Conservation (phyloP, 169 alveolate species). For the Plasmodium malariae region DNA sequence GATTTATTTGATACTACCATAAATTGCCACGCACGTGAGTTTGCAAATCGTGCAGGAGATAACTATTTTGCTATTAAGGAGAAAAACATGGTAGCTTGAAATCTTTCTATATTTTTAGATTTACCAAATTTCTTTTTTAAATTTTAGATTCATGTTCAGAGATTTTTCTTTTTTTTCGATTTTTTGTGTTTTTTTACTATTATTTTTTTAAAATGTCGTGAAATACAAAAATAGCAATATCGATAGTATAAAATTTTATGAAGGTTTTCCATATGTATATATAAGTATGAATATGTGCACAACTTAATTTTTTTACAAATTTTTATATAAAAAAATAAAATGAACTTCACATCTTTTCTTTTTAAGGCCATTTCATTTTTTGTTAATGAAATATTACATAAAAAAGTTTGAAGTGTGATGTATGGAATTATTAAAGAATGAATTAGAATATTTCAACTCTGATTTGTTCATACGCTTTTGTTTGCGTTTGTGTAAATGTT, state of each 20-base stretch:
- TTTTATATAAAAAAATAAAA: not conserved
- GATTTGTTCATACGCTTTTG: not conserved
- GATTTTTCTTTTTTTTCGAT: not conserved
- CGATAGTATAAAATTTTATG: not conserved
- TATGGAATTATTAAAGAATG: conserved; percentile 6
- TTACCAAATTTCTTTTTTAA: not conserved
- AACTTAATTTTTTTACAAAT: not conserved
- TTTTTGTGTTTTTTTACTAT: too few relatives aligned
- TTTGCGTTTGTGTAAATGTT: not conserved
- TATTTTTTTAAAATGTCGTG: not conserved
- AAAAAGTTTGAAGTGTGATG: not conserved
- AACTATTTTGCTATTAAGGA: conserved; percentile 16
- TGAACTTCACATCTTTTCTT: not conserved
- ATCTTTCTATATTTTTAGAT: not conserved
- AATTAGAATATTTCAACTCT: too few relatives aligned
- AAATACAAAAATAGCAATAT: too few relatives aligned
- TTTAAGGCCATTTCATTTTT: not conserved
- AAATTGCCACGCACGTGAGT: conserved; percentile 28
- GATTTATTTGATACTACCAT: conserved; percentile 32
- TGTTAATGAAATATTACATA: not conserved
- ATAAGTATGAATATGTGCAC: conserved; percentile 1
- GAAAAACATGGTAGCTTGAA: not conserved
- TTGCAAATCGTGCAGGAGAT: conserved; percentile 17
- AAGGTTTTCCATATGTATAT: not conserved
- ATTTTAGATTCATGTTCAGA: not conserved